phyloP scores from a whole-genome alignment of 768 basidiomycete genomes.

The Russula abietina region DNA sequence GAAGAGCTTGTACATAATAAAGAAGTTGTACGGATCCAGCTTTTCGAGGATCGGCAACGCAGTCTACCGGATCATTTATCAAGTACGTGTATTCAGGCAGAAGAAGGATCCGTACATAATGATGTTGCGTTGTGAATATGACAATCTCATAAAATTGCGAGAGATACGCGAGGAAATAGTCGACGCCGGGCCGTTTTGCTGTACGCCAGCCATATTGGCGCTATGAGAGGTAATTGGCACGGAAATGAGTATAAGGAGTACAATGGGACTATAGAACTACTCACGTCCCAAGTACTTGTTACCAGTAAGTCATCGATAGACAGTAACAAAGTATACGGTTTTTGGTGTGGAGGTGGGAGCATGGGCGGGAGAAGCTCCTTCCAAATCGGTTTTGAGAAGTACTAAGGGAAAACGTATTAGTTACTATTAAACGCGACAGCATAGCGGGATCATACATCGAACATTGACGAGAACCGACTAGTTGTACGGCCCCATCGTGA shows the following conservation, averaged over 20 bases:
- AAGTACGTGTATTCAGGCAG: background rate
- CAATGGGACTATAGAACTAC: constrained; percentile 33
- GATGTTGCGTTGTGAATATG: constrained; percentile 85
- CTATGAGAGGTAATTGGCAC: constrained; percentile 35
- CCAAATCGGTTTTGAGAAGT: constrained; percentile 92
- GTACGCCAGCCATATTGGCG: constrained; percentile 94
- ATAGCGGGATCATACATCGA: constrained; percentile 48
- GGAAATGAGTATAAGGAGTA: background rate
- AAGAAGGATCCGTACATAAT: constrained; percentile 55
- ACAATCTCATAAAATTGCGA: constrained; percentile 99
- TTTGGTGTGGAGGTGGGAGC: constrained; percentile 71
- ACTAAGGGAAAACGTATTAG: constrained; percentile 39
- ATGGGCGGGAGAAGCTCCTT: constrained; percentile 86
- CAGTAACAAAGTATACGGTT: constrained; percentile 87
- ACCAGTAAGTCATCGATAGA: constrained; percentile 90
- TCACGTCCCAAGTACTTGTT: constrained; percentile 91
- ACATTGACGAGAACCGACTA: constrained; percentile 55
- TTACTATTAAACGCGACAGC: background rate
- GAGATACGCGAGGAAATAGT: constrained; percentile 96
- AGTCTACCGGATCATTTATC: constrained; percentile 46
- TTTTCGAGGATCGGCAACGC: constrained; percentile 85
- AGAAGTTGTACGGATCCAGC: constrained; percentile 89
- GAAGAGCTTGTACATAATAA: constrained; percentile 84
- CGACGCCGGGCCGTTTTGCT: constrained; percentile 94
- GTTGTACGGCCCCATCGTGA: constrained; percentile 61